A percentile compares a stretch with the other conserved stretches of the same genome.
Conservation (phyloP, 2,329 filamentous ascomycete genomes). For the Colletotrichum tropicicola region DNA sequence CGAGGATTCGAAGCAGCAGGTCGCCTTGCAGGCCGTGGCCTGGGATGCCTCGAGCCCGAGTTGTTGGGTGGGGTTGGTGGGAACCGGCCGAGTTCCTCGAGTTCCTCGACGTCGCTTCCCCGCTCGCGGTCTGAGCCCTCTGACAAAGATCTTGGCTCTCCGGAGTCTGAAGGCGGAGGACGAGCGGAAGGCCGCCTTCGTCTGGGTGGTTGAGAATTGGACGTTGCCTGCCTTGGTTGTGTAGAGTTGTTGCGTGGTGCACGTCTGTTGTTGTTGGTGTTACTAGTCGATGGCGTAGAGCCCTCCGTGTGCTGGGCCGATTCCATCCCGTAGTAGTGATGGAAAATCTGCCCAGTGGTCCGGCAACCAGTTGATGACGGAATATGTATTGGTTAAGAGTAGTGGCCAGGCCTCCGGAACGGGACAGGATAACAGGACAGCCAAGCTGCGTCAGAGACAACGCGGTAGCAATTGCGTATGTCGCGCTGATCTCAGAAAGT, state of each 20-base stretch:
- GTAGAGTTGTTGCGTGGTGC: constrained; percentile 1
- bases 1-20: neutral
- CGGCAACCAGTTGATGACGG: neutral
- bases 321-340: constrained; percentile 18
- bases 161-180: neutral
- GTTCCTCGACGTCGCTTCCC: constrained; percentile 9
- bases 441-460: neutral
- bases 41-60: neutral
- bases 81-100: constrained; percentile 2
- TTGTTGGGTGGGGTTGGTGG: neutral
- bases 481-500: constrained; percentile 9
- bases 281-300: neutral
- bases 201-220: constrained; percentile 5
- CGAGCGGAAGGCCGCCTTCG: constrained; percentile 11
- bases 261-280: neutral
- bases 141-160: neutral
- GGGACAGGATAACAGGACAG: neutral
- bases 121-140: constrained; percentile 9
- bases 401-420: neutral
- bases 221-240: neutral
- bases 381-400: neutral
- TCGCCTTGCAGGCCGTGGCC: constrained; percentile 1
- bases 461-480: constrained; percentile 11
- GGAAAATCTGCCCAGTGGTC: neutral
- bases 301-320: constrained; percentile 27